Percentiles rank a stretch among this genome's conserved stretches.
Conservation (phyloP, 139 green algal species). For the Chlorella sorokiniana region DNA sequence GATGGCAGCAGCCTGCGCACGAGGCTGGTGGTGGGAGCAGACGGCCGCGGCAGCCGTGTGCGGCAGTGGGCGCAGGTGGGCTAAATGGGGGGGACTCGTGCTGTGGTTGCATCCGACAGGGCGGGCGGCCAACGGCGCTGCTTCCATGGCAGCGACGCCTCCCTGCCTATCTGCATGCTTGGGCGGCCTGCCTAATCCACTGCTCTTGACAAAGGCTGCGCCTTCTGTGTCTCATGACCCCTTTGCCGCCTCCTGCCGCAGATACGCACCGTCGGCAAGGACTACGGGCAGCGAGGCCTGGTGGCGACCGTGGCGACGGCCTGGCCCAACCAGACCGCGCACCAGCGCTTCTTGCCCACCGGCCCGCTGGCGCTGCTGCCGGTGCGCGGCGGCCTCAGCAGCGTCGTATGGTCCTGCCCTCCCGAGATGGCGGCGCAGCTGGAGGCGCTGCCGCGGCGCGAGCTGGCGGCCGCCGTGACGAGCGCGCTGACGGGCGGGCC, state of each 20-base stretch:
- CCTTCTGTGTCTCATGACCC: background rate
- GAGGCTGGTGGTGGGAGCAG: constrained; percentile 77
- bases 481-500: constrained; percentile 16
- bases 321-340: constrained; percentile 60
- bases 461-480: constrained; percentile 47
- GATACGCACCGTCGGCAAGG: constrained; percentile 15
- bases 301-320: constrained; percentile 64
- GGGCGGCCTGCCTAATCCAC: no score
- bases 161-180: background rate
- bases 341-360: constrained; percentile 83
- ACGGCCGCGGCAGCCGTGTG: constrained; percentile 64
- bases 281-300: constrained; percentile 70
- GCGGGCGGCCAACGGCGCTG: background rate
- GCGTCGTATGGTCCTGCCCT: constrained; percentile 81
- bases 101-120: background rate
- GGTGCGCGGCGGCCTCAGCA: constrained; percentile 63
- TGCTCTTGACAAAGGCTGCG: background rate
- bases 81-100: constrained; percentile 10
- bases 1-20: constrained; percentile 24
- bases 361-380: constrained; percentile 85
- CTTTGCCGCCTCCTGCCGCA: background rate
- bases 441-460: constrained; percentile 33
- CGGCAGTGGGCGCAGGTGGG: constrained; percentile 60
- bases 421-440: constrained; percentile 60
- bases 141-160: background rate